Base-by-base conservation (phyloP, 768 basidiomycete genomes). In the Russula earlei region DNA sequence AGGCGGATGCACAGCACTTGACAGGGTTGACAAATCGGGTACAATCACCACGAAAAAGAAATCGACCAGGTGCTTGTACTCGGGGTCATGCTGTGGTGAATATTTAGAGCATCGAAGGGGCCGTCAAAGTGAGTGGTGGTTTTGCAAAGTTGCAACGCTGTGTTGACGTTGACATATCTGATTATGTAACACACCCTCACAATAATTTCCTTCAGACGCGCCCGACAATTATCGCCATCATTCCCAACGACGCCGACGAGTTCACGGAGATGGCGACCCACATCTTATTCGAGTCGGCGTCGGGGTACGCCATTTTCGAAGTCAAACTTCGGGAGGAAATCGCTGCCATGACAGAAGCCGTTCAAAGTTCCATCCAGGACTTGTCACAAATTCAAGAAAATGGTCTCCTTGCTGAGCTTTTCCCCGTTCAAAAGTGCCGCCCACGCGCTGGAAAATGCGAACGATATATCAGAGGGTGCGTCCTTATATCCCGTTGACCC, bases 401-500 rank as follows among this genome's bases (percentile, higher is more conserved):
- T 95, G 87, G 90, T 96, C 59, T 77, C 84, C 65, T 73, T 97
- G 67, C 68, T 87, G 69, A 92, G 89, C 69, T 98, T 97, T 75
- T 80, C 85, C 52, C 94, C 95, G 0, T 98, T 95, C 78, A 91
- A 90, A 70, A 92, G 76, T 57, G 91, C 93, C 22, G 92, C 90
- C 0, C 85, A 94, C 67, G 93, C 93, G 33, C 75, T 98, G 63
- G 92, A 97, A 74, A 97, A 96, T 64, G 85, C 86, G 49, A 97
- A 97, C 67, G 95, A 97, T 71, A 71, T 98, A 15, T 96, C 94
- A 10, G 94, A 97, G 77, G 92, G 95, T 92, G 58, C 29, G 81
- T 72, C 31, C 29, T n/a, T n/a, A 4, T 11, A 33, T 56, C n/a
- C n/a, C 3, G 19, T 2, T 52, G 15, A 38, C 22, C 38, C 29